Percentiles rank a stretch among this genome's conserved stretches.
phyloP scores from a whole-genome alignment of 768 basidiomycete species.

The Holtermanniella nyarrowii region DNA sequence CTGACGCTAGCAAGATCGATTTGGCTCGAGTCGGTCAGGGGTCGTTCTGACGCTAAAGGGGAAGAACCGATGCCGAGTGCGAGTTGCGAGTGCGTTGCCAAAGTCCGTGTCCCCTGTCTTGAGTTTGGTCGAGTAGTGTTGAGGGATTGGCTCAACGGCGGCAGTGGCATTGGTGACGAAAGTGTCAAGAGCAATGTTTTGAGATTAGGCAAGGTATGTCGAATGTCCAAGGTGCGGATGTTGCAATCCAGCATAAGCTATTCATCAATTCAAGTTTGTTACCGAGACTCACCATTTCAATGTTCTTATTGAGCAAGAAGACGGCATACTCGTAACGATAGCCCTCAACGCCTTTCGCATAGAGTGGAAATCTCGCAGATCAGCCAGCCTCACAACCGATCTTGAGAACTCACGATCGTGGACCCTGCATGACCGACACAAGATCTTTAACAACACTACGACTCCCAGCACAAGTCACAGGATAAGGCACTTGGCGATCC shows the following conservation, averaged over 20 bases:
- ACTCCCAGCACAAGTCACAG: slow-evolving; percentile 81
- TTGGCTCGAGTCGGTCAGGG: background rate
- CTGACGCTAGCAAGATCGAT: background rate
- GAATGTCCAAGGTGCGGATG: slow-evolving; percentile 78
- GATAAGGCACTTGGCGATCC: slow-evolving; percentile 69
- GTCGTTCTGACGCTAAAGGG: background rate
- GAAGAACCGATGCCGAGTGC: background rate
- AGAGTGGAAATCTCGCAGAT: slow-evolving; percentile 73
- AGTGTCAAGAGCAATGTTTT: slow-evolving; percentile 78
- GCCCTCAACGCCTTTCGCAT: slow-evolving; percentile 85
- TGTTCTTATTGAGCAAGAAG: slow-evolving; percentile 91
- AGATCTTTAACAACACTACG: slow-evolving; percentile 82
- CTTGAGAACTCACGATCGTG: slow-evolving; percentile 60
- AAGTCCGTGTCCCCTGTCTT: background rate
- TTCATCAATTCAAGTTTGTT: background rate
- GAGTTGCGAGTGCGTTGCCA: background rate
- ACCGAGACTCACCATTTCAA: slow-evolving; percentile 63
- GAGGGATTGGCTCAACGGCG: background rate
- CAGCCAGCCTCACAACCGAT: background rate
- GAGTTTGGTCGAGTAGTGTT: background rate
- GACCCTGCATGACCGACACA: slow-evolving; percentile 90
- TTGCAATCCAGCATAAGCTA: slow-evolving; percentile 88
- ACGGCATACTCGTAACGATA: slow-evolving; percentile 98
- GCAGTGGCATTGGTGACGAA: slow-evolving; percentile 20
- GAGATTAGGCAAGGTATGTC: slow-evolving; percentile 92